Evolutionary conservation across 495 filamentous ascomycete species (phyloP).

Genomic region (Cercophora scortea): DNA sequence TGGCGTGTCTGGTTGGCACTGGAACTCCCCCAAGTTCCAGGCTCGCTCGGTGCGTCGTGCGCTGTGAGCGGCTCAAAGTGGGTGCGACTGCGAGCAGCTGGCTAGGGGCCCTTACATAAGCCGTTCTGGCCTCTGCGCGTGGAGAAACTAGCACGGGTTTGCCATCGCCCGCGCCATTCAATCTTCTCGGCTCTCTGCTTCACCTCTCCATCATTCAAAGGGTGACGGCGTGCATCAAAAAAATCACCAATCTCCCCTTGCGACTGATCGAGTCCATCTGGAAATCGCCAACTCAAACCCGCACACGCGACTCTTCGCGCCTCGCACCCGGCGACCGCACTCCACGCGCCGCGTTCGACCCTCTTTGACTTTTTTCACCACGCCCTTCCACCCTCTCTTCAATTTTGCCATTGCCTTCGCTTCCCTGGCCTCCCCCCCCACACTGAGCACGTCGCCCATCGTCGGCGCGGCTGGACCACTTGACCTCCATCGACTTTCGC

Average conservation of each 20-base stretch:
- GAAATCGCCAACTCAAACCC: constrained; percentile 31
- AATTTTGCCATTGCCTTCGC: constrained; percentile 16
- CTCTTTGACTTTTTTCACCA: constrained; percentile 23
- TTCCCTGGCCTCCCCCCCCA: constrained; percentile 8
- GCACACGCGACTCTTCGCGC: constrained; percentile 34
- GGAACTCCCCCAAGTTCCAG: no score
- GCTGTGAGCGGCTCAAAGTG: no score
- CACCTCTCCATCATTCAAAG: constrained; percentile 47
- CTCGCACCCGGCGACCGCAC: constrained; percentile 18
- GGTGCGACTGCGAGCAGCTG: neutral
- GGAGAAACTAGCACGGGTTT: constrained; percentile 26
- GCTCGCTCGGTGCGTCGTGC: no score
- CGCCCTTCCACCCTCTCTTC: constrained; percentile 17
- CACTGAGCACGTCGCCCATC: constrained; percentile 4
- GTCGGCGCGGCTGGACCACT: constrained; percentile 14
- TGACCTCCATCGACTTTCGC: constrained; percentile 6
- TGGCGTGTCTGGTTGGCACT: no score
- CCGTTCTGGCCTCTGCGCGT: constrained; percentile 19
- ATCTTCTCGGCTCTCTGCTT: constrained; percentile 39
- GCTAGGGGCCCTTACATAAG: constrained; percentile 10
- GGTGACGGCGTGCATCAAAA: constrained; percentile 44
- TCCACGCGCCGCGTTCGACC: constrained; percentile 14
- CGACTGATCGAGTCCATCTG: constrained; percentile 44
- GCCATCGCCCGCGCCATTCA: constrained; percentile 35
- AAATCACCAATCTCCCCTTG: constrained; percentile 46